A percentile compares a stretch with the other conserved stretches of the same genome.
These are phyloP conservation scores for Catharanthus roseus DNA, from an alignment of 257 asterid species.

Conservation along the genomic window DNA sequence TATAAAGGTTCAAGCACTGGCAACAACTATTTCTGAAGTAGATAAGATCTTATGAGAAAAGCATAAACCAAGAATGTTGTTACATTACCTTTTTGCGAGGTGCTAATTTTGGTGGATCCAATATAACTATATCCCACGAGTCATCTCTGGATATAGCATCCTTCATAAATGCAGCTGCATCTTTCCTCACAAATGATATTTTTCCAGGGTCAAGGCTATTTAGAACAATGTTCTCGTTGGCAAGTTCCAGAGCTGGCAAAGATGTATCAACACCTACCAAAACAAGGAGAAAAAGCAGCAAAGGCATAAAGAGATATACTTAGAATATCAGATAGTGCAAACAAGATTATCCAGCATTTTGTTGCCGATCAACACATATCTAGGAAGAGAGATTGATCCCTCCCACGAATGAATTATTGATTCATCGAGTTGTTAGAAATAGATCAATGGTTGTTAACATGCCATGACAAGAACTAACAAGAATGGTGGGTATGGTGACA, in stretches of 20 bases:
- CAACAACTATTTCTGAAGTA: background rate
- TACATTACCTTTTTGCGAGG: conserved; percentile 65
- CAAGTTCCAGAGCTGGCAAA: conserved; percentile 71
- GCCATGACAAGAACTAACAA: conserved; percentile 7
- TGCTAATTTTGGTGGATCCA: conserved; percentile 95
- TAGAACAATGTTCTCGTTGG: conserved; percentile 58
- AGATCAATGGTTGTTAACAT: background rate
- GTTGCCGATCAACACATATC: background rate
- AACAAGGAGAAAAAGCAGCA: conserved; percentile 20
- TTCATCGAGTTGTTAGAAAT: background rate
- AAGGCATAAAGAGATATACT: background rate
- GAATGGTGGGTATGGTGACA: conserved; percentile 6
- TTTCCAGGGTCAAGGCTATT: conserved; percentile 52
- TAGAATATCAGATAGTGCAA: background rate
- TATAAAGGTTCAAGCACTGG: background rate
- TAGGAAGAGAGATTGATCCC: background rate
- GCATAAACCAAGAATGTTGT: background rate
- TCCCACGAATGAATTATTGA: background rate
- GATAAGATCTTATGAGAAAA: conserved; percentile 9
- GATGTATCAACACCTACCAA: conserved; percentile 84
- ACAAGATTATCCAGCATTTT: background rate
- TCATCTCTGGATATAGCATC: conserved; percentile 58
- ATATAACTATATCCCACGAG: conserved; percentile 76
- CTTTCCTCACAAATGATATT: conserved; percentile 63
- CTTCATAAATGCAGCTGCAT: conserved; percentile 79